phyloP scores from a whole-genome alignment of 768 basidiomycete genomes.

The Saitozyma podzolica region DNA sequence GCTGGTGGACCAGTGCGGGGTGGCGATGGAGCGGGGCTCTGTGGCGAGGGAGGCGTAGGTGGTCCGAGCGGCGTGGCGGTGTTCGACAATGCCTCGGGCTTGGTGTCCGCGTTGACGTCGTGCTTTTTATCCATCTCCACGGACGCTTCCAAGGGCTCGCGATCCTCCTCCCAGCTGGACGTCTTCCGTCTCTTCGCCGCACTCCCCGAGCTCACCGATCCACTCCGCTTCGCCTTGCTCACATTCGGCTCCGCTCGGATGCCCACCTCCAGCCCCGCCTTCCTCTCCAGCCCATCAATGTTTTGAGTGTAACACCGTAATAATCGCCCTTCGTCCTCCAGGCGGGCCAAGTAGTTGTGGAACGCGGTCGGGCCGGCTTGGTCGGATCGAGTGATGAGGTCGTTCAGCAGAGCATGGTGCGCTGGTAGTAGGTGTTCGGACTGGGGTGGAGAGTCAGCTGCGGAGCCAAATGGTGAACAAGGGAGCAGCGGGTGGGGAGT shows the following conservation, averaged over 20 bases:
- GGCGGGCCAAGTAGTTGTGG: constrained; percentile 3
- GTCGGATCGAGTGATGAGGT: constrained; percentile 3
- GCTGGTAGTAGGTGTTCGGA: constrained; percentile 55
- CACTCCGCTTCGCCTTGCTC: not conserved
- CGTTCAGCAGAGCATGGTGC: constrained; percentile 15
- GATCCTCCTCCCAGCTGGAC: not conserved
- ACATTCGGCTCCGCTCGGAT: constrained; percentile 1
- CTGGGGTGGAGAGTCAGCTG: constrained; percentile 50
- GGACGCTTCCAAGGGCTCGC: too few species aligned
- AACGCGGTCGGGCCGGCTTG: constrained; percentile 9
- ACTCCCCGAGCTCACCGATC: not conserved
- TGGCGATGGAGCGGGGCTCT: not conserved
- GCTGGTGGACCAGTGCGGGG: not conserved
- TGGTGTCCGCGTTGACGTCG: not conserved
- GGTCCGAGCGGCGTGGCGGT: not conserved
- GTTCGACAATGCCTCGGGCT: not conserved
- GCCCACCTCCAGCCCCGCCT: constrained; percentile 60
- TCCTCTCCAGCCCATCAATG: constrained; percentile 87
- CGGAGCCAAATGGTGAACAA: not conserved
- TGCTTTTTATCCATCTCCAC: not conserved
- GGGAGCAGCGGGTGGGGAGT: not conserved
- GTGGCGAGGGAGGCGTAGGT: constrained; percentile 4
- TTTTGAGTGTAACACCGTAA: constrained; percentile 90
- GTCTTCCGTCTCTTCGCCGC: not conserved
- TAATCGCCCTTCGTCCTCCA: constrained; percentile 28